Evolutionary conservation across 345 rosid genomes (phyloP).

Genomic region (Garcia nutans): DNA sequence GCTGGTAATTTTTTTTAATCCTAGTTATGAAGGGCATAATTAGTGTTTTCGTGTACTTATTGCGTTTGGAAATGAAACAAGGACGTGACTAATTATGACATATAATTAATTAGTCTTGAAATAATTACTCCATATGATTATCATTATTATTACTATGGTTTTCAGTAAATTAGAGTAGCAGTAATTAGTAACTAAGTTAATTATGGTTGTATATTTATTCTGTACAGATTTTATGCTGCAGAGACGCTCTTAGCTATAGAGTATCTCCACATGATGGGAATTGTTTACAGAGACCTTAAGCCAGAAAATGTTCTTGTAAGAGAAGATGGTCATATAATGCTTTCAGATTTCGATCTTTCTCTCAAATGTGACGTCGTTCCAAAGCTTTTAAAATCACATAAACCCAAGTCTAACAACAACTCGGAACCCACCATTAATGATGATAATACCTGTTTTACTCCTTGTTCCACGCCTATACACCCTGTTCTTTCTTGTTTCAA

Average conservation of each 20-base stretch:
- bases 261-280: slow-evolving; percentile 42
- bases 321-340: slow-evolving; percentile 38
- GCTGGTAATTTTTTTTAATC: too few relatives aligned
- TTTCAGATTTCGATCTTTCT: slow-evolving; percentile 36
- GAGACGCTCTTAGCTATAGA: slow-evolving; percentile 32
- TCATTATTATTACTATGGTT: background rate
- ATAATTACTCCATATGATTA: background rate
- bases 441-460: slow-evolving; percentile 42
- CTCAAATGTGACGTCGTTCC: slow-evolving; percentile 92
- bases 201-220: background rate
- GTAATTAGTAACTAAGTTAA: background rate
- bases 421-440: slow-evolving; percentile 16
- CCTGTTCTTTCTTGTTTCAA: slow-evolving; percentile 77
- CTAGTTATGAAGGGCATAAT: too few relatives aligned
- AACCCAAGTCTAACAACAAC: slow-evolving; percentile 10
- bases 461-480: slow-evolving; percentile 58
- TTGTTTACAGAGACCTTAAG: slow-evolving; percentile 35
- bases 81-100: background rate
- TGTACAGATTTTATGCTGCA: slow-evolving; percentile 31
- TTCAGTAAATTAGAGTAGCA: too few relatives aligned
- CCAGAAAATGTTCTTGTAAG: slow-evolving; percentile 37
- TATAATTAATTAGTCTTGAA: background rate
- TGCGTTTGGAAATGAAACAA: background rate
- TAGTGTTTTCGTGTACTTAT: background rate
- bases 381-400: slow-evolving; percentile 40